A percentile compares a stretch with the other conserved stretches of the same genome.
These are phyloP conservation scores for Scolecobasidium constrictum DNA, from an alignment of 2,329 filamentous ascomycete genomes.

Conservation along the genomic window DNA sequence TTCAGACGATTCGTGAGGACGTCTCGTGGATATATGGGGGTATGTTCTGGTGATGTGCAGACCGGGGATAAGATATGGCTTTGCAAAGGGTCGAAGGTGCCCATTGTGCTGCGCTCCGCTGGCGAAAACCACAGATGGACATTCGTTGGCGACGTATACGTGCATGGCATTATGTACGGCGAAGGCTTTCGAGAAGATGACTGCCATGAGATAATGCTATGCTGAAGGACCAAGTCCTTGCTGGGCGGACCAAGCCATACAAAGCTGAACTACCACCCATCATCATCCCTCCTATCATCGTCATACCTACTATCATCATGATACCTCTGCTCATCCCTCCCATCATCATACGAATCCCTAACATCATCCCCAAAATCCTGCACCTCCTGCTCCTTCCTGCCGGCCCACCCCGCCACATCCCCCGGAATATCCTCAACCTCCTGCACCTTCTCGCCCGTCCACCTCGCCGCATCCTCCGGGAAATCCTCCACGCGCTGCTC, in stretches of 20 bases:
- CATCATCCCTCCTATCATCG: too few species aligned
- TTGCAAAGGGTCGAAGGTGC: neutral
- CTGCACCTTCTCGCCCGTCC: conserved; percentile 9
- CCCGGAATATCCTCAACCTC: conserved; percentile 22
- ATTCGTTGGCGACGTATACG: neutral
- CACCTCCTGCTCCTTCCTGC: conserved; percentile 18
- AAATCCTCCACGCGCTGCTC: conserved; percentile 27
- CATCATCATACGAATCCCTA: conserved; percentile 33
- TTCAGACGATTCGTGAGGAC: too few species aligned
- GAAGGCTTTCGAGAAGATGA: neutral
- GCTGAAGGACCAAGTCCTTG: too few species aligned
- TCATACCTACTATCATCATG: too few species aligned
- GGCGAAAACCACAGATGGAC: neutral
- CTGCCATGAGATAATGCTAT: too few species aligned
- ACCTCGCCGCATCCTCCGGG: conserved; percentile 25
- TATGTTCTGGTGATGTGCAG: neutral
- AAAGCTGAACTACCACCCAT: too few species aligned
- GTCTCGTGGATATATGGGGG: too few species aligned
- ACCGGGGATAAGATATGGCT: neutral
- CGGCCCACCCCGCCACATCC: conserved; percentile 14
- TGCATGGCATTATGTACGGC: conserved; percentile 1
- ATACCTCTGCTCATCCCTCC: conserved; percentile 22
- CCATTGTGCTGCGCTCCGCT: neutral
- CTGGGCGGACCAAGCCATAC: too few species aligned
- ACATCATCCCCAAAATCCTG: conserved; percentile 24